Base-by-base conservation (phyloP, 2,329 filamentous ascomycete genomes). In the Dactylellina haptotyla region DNA sequence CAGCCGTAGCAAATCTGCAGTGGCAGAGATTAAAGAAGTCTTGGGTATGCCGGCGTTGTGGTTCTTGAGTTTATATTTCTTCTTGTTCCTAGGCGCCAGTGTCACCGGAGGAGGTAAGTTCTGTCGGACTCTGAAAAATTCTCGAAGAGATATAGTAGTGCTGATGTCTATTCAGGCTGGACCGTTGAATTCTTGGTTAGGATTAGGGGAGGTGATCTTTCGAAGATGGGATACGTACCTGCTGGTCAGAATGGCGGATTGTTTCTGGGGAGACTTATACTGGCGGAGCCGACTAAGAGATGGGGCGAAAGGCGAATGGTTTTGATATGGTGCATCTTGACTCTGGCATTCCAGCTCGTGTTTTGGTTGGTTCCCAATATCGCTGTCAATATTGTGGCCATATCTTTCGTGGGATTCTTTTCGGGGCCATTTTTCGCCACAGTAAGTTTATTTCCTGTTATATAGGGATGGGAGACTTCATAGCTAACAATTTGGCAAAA, bases 181-280 rank as follows among this genome's bases (percentile, higher is more conserved):
- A 84, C 89, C 0, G 87, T 89, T 1, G 86, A 89, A 75, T 90
- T 87, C 63, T 82, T 90, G 2, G 85, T 89, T 4, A 83, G 83
- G 1, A 85, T 87, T n/a, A 85, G 87, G 0, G 80, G 84, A 1
- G 87, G 87, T 0, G 81, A 85, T 1, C 80, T 89, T 0, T 81
- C 84, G 0, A 81, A 84, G 16, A 85, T 88, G 79, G 87, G 87
- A 0, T 90, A 89, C 57, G 84, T 90, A 0, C 85, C 87, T 0
- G 85, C 87, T 0, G 87, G 87, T 2, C 86, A 86, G 76, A 87
- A 84, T 50, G 87, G 86, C 1, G 87, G 87, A 0, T 81, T 82
- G 0, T 81, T 88, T 2, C 81, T 89, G 0, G 87, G 87, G 0
- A 81, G 87, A 3, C 75, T 88, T 0, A 61, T 88, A 0, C 82